These are phyloP conservation scores for Zygotorulaspora chibaensis DNA, from an alignment of 805 yeast genomes.

Conservation along the genomic window DNA sequence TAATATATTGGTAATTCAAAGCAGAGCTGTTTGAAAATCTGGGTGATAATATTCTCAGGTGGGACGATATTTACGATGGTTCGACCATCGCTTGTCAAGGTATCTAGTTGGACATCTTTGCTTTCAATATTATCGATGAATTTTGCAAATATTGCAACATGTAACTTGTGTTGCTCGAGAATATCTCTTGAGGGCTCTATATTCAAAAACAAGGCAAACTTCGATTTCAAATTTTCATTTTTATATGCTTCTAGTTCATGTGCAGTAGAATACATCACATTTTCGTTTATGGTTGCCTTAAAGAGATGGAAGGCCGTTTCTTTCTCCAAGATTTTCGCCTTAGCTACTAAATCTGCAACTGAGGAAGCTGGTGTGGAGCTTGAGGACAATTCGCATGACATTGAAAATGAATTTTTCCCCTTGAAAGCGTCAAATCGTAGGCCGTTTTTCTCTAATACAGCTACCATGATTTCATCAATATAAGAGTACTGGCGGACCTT, in stretches of 20 bases:
- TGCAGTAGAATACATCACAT: constrained; percentile 59
- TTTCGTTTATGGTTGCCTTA: constrained; percentile 41
- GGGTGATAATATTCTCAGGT: constrained; percentile 15
- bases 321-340: constrained; percentile 73
- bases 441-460: constrained; percentile 35
- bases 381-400: constrained; percentile 27
- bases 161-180: constrained; percentile 39
- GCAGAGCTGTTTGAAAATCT: constrained; percentile 10
- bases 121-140: constrained; percentile 35
- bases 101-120: constrained; percentile 15
- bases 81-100: constrained; percentile 14
- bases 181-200: constrained; percentile 39
- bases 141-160: constrained; percentile 47
- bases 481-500: constrained; percentile 64
- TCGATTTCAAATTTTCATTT: constrained; percentile 55
- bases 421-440: constrained; percentile 30
- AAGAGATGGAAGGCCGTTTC: constrained; percentile 85
- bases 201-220: constrained; percentile 64
- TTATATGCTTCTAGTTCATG: constrained; percentile 54
- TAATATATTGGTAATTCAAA: constrained; percentile 20
- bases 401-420: constrained; percentile 19
- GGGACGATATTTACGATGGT: constrained; percentile 4
- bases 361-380: constrained; percentile 53
- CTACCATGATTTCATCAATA: constrained; percentile 51
- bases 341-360: constrained; percentile 43